These are phyloP conservation scores for Ustilago shanxiensis DNA, from an alignment of 1,284 basidiomycete species.

Conservation along the genomic window DNA sequence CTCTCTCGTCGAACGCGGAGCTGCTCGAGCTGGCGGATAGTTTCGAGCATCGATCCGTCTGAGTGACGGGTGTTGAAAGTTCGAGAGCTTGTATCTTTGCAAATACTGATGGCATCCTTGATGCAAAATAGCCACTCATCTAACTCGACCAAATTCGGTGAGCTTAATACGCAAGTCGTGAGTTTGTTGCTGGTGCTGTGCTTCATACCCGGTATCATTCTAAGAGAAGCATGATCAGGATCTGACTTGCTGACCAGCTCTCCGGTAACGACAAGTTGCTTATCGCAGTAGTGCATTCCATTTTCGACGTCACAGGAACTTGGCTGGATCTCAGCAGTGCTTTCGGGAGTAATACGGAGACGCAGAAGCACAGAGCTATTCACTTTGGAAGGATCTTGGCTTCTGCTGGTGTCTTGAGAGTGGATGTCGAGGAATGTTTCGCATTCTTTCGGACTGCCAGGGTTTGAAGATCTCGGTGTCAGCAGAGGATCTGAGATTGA, in stretches of 20 bases:
- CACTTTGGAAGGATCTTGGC: neutral
- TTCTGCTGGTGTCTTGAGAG: neutral
- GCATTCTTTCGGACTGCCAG: neutral
- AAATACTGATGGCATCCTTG: conserved; percentile 5
- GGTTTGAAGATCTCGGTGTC: conserved; percentile 14
- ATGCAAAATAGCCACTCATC: conserved; percentile 21
- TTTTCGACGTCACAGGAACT: neutral
- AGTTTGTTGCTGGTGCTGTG: neutral
- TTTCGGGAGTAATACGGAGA: conserved; percentile 16
- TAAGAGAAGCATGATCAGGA: neutral
- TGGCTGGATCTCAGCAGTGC: conserved; percentile 24
- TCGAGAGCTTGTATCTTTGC: neutral
- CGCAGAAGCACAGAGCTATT: neutral
- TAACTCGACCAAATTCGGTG: conserved; percentile 27
- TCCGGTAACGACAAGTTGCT: conserved; percentile 28
- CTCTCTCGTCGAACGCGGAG: conserved; percentile 5
- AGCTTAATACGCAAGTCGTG: conserved; percentile 16
- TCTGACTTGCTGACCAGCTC: neutral
- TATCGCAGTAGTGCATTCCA: neutral
- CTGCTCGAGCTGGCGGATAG: conserved; percentile 19
- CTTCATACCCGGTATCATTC: neutral
- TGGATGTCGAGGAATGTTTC: conserved; percentile 20
- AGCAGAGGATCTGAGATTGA: conserved; percentile 19
- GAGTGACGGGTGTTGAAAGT: neutral
- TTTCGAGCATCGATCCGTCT: conserved; percentile 14